Percentiles rank a stretch among this genome's conserved stretches.
phyloP scores from a whole-genome alignment of 1,284 basidiomycete species.

The Sparassis latifolia region DNA sequence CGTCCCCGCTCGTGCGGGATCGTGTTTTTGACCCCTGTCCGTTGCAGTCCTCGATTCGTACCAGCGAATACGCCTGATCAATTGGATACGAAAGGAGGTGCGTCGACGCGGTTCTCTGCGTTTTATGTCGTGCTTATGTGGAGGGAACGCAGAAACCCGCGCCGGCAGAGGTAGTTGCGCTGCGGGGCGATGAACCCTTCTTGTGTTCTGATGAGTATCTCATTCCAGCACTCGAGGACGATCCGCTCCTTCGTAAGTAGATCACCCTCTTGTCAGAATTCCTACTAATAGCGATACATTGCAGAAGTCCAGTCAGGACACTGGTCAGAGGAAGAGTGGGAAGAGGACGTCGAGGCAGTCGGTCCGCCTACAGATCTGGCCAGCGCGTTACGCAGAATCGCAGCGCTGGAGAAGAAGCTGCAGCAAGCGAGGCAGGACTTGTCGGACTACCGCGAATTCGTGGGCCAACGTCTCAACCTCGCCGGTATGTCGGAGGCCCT shows the following conservation, averaged over 20 bases:
- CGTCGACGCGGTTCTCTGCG: conserved; percentile 6
- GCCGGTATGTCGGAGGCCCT: conserved; percentile 36
- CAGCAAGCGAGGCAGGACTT: conserved; percentile 47
- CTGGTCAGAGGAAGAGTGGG: conserved; percentile 71
- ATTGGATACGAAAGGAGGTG: conserved; percentile 77
- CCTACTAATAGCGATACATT: background rate
- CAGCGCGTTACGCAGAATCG: conserved; percentile 39
- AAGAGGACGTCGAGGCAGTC: conserved; percentile 17
- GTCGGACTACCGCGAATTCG: conserved; percentile 50
- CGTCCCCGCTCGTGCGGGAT: background rate
- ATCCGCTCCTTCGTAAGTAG: conserved; percentile 79
- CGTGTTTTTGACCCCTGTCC: conserved; percentile 2
- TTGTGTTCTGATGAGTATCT: conserved; percentile 74
- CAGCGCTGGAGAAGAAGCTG: conserved; percentile 47
- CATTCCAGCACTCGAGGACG: conserved; percentile 74
- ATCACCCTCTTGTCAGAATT: background rate
- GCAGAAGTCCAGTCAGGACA: conserved; percentile 57
- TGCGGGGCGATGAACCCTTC: conserved; percentile 56
- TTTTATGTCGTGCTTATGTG: background rate
- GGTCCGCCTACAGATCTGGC: conserved; percentile 24
- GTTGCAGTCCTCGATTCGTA: conserved; percentile 54
- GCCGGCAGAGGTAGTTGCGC: conserved; percentile 33
- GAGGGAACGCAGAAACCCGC: conserved; percentile 42
- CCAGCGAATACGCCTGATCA: conserved; percentile 74
- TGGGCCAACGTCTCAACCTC: conserved; percentile 45